Evolutionary conservation across 345 rosid genomes (phyloP).

Genomic region (Viola odorata): DNA sequence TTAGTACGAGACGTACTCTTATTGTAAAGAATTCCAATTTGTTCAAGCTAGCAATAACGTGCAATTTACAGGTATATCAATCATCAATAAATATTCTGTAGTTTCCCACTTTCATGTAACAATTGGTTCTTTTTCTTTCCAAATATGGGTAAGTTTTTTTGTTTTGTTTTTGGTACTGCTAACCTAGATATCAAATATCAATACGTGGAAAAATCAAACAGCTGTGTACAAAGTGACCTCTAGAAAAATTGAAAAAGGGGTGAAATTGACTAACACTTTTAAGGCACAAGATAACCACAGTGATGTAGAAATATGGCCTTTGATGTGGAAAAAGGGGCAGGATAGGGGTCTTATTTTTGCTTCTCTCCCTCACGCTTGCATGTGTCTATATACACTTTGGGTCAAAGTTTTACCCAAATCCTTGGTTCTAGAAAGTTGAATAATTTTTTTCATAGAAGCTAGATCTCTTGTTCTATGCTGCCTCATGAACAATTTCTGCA

Average conservation of each 20-base stretch:
- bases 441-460: neutral
- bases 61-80: conserved; percentile 63
- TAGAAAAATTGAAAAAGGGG: conserved; percentile 39
- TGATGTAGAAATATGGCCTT: too few relatives aligned
- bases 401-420: neutral
- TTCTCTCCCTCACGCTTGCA: too few relatives aligned
- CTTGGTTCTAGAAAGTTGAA: neutral
- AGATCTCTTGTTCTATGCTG: neutral
- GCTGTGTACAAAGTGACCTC: conserved; percentile 38
- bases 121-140: neutral
- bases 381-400: too few relatives aligned
- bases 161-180: too few relatives aligned
- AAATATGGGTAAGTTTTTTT: neutral
- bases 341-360: too few relatives aligned
- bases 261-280: too few relatives aligned
- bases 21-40: conserved; percentile 71
- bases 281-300: too few relatives aligned
- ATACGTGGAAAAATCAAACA: conserved; percentile 1
- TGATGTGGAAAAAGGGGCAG: too few relatives aligned
- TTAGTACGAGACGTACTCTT: conserved; percentile 71
- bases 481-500: neutral
- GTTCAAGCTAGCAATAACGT: conserved; percentile 53
- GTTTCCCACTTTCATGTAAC: neutral
- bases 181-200: too few relatives aligned
- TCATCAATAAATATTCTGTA: neutral